Conservation (phyloP, 495 filamentous ascomycete genomes). For the Tetracladium setigerum region DNA sequence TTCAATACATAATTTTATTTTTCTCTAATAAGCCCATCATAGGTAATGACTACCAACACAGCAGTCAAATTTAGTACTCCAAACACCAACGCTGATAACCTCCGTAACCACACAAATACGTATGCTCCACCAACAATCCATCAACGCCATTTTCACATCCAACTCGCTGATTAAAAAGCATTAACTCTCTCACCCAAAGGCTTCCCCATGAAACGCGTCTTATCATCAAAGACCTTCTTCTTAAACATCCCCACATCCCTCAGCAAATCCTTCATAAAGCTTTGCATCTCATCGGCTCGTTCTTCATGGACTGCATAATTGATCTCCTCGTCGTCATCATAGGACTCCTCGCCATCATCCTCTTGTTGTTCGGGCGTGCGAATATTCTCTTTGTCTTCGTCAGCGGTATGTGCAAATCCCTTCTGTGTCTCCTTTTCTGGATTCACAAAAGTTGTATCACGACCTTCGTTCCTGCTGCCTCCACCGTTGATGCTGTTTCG, state of each 20-base stretch:
- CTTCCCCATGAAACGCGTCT: slow-evolving; percentile 32
- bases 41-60: too few species aligned
- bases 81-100: too few species aligned
- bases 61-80: neutral
- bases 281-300: slow-evolving; percentile 53
- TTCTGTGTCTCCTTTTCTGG: neutral
- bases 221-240: slow-evolving; percentile 76
- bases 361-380: slow-evolving; percentile 19
- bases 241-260: slow-evolving; percentile 75
- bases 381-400: slow-evolving; percentile 32
- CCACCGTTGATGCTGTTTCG: slow-evolving; percentile 23
- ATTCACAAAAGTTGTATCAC: neutral
- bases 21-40: too few species aligned
- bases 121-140: neutral
- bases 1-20: too few species aligned
- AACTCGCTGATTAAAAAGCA: neutral
- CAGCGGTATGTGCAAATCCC: neutral
- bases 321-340: slow-evolving; percentile 28
- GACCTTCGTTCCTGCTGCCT: slow-evolving; percentile 5
- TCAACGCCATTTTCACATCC: neutral
- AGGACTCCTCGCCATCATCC: slow-evolving; percentile 28
- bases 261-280: slow-evolving; percentile 61
- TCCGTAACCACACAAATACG: too few species aligned
- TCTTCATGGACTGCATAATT: slow-evolving; percentile 39
- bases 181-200: slow-evolving; percentile 16